Conservation (phyloP, 805 yeast genomes). For the Candida taoyuanica region DNA sequence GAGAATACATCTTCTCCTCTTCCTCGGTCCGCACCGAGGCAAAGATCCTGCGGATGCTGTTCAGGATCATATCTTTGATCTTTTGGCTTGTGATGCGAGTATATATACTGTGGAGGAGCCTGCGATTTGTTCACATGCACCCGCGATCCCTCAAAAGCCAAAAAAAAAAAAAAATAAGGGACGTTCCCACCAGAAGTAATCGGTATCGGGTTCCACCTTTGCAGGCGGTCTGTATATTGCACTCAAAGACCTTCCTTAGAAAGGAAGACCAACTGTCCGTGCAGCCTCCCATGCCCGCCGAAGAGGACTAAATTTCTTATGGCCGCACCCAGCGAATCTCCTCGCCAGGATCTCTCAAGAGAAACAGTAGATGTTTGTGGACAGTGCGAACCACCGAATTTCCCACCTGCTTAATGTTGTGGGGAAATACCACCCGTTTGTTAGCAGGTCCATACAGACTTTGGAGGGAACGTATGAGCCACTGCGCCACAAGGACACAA, state of each 20-base stretch:
- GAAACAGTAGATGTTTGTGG: constrained; percentile 30
- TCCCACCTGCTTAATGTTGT: constrained; percentile 44
- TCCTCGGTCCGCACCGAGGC: constrained; percentile 83
- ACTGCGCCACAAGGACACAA: constrained; percentile 24
- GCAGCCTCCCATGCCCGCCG: constrained; percentile 45
- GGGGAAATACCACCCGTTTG: constrained; percentile 13
- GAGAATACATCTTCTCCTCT: constrained; percentile 71
- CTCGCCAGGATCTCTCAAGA: constrained; percentile 55
- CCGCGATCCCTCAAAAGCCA: not conserved
- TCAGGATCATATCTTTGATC: constrained; percentile 48
- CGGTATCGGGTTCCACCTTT: constrained; percentile 53
- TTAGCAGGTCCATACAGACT: constrained; percentile 31
- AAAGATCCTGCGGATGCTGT: constrained; percentile 72
- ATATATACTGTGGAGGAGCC: not conserved
- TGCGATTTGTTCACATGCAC: not conserved
- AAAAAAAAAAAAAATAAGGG: constrained; percentile 13
- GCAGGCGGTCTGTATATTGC: constrained; percentile 50
- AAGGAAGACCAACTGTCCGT: constrained; percentile 49
- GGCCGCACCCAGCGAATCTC: constrained; percentile 55
- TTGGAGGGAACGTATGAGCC: constrained; percentile 17
- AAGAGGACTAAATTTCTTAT: constrained; percentile 38
- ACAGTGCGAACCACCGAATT: constrained; percentile 60
- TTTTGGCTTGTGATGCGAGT: not conserved
- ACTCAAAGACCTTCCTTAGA: constrained; percentile 43
- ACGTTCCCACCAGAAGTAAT: constrained; percentile 46